Evolutionary conservation across 73 alveolate genomes (phyloP).

Genomic region (Tetrahymena borealis): DNA sequence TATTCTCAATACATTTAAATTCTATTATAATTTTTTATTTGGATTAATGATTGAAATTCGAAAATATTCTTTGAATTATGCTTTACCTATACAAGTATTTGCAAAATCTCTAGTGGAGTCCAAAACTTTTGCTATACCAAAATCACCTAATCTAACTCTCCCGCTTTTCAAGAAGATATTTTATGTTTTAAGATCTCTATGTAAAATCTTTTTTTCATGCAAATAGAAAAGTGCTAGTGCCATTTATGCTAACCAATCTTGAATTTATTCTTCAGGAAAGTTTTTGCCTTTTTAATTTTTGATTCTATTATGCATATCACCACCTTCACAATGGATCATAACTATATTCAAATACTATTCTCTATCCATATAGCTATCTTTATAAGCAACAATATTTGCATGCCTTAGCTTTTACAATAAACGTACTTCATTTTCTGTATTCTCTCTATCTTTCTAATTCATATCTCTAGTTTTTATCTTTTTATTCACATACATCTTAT

Average conservation of each 20-base stretch:
- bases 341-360: conserved; percentile 90
- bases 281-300: conserved; percentile 83
- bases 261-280: conserved; percentile 83
- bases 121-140: conserved; percentile 96
- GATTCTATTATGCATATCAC: conserved; percentile 93
- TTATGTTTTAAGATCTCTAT: conserved; percentile 96
- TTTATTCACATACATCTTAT: conserved; percentile 88
- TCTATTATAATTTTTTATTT: background rate
- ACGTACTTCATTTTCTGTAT: conserved; percentile 94
- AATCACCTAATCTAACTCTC: conserved; percentile 95
- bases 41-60: conserved; percentile 20
- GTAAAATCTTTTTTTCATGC: conserved; percentile 96
- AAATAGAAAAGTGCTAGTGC: conserved; percentile 91
- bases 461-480: conserved; percentile 90
- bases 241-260: conserved; percentile 92
- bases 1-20: background rate
- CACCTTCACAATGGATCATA: conserved; percentile 98
- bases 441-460: conserved; percentile 87
- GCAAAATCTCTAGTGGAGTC: conserved; percentile 95
- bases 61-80: background rate
- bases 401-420: conserved; percentile 86
- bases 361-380: conserved; percentile 92
- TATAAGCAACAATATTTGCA: conserved; percentile 95
- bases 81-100: conserved; percentile 86
- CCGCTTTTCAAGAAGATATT: conserved; percentile 94